Evolutionary conservation across 345 rosid genomes (phyloP).

Genomic region (Syzygium grande): DNA sequence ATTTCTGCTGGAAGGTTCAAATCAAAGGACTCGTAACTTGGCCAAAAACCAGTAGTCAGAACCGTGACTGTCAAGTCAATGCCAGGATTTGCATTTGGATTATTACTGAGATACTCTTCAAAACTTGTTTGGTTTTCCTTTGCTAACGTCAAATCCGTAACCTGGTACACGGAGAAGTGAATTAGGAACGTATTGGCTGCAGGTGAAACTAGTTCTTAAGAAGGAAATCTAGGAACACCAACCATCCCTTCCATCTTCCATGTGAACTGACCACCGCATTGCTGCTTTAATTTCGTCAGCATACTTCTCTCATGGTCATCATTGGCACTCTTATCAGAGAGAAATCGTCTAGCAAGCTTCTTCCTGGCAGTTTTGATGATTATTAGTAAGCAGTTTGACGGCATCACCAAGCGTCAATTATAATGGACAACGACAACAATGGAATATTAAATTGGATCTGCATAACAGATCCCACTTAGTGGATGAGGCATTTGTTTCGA

Average conservation of each 20-base stretch:
- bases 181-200: not conserved
- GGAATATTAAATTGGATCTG: not conserved
- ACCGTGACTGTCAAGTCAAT: slow-evolving; percentile 70
- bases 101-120: slow-evolving; percentile 50
- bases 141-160: slow-evolving; percentile 70
- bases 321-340: slow-evolving; percentile 48
- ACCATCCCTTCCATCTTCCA: slow-evolving; percentile 85
- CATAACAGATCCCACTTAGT: not conserved
- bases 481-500: not conserved
- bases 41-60: slow-evolving; percentile 87
- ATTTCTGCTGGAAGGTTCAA: slow-evolving; percentile 70
- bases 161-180: slow-evolving; percentile 23
- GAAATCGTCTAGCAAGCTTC: slow-evolving; percentile 52
- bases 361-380: slow-evolving; percentile 28
- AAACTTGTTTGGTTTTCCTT: slow-evolving; percentile 67
- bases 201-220: not conserved
- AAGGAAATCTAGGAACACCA: not conserved
- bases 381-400: not conserved
- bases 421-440: not conserved
- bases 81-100: slow-evolving; percentile 54
- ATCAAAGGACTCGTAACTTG: slow-evolving; percentile 69
- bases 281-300: slow-evolving; percentile 64
- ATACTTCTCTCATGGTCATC: slow-evolving; percentile 67
- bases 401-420: not conserved
- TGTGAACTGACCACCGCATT: slow-evolving; percentile 71